These are phyloP conservation scores for Epichloe typhina DNA, from an alignment of 2,329 filamentous ascomycete species.

Conservation along the genomic window DNA sequence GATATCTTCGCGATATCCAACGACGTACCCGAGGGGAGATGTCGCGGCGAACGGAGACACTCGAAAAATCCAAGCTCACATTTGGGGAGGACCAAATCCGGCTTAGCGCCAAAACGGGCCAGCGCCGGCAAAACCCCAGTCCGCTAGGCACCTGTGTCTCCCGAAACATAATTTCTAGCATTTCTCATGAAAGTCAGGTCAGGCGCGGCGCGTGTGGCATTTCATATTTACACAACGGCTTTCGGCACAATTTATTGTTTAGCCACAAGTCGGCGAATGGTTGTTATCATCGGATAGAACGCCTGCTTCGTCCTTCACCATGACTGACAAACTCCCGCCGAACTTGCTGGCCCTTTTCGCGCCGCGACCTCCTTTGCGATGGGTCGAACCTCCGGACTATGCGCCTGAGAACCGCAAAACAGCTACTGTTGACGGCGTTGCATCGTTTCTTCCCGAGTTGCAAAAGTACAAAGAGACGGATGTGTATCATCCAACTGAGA, in stretches of 20 bases:
- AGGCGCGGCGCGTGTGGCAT: slow-evolving; percentile 7
- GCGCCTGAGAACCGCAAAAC: slow-evolving; percentile 73
- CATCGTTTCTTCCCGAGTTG: slow-evolving; percentile 59
- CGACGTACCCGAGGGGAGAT: slow-evolving; percentile 8
- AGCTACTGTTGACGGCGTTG: slow-evolving; percentile 58
- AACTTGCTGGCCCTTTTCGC: slow-evolving; percentile 95
- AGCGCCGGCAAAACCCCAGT: slow-evolving; percentile 11
- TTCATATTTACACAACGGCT: background rate
- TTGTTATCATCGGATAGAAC: slow-evolving; percentile 1
- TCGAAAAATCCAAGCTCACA: slow-evolving; percentile 6
- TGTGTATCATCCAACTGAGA: slow-evolving; percentile 71
- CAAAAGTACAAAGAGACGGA: slow-evolving; percentile 68
- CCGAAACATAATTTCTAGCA: slow-evolving; percentile 9
- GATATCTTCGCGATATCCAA: slow-evolving; percentile 16
- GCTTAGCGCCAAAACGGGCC: slow-evolving; percentile 14
- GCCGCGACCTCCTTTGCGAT: slow-evolving; percentile 82
- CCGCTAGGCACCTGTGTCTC: background rate
- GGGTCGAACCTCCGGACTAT: slow-evolving; percentile 70
- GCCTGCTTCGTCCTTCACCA: slow-evolving; percentile 23
- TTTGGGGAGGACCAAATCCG: slow-evolving; percentile 6
- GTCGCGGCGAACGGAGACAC: slow-evolving; percentile 1
- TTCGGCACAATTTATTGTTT: background rate
- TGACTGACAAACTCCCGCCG: slow-evolving; percentile 94
- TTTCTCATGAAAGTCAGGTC: slow-evolving; percentile 2
- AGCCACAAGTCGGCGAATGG: background rate